Percentiles rank a stretch among this genome's conserved stretches.
These are phyloP conservation scores for Teratosphaeria epicoccoides DNA, from an alignment of 2,329 filamentous ascomycete genomes.

Conservation along the genomic window DNA sequence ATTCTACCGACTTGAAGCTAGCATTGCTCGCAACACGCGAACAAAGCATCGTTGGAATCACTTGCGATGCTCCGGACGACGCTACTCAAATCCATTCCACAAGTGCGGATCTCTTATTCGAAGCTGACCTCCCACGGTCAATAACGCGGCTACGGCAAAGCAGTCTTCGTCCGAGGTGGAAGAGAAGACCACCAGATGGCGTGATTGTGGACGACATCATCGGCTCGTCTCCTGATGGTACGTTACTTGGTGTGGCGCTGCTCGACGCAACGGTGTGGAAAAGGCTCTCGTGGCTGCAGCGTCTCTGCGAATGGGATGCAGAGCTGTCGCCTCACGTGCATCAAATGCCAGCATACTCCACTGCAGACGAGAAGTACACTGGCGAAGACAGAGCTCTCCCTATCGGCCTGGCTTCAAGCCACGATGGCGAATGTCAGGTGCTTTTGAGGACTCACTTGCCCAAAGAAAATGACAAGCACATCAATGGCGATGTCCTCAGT, in stretches of 20 bases:
- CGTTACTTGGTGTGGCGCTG: constrained; percentile 50
- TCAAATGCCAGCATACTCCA: constrained; percentile 8
- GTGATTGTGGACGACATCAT: constrained; percentile 39
- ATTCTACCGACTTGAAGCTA: not conserved
- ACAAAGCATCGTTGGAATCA: constrained; percentile 19
- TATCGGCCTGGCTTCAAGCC: constrained; percentile 12
- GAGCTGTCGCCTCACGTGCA: constrained; percentile 20
- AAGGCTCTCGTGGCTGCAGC: constrained; percentile 63
- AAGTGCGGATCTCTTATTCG: constrained; percentile 29
- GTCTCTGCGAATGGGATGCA: constrained; percentile 38
- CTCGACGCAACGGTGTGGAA: constrained; percentile 53
- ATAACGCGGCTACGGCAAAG: constrained; percentile 42
- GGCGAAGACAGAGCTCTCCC: constrained; percentile 14
- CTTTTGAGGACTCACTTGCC: constrained; percentile 10
- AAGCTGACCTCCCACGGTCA: constrained; percentile 32
- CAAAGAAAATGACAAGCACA: constrained; percentile 21
- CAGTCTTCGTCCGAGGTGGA: constrained; percentile 31
- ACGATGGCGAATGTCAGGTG: constrained; percentile 17
- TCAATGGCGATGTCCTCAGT: constrained; percentile 34
- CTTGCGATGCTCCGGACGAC: not conserved
- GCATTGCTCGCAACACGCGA: constrained; percentile 16
- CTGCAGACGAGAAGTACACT: constrained; percentile 7
- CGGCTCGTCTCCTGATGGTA: constrained; percentile 42
- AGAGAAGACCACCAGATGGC: constrained; percentile 26
- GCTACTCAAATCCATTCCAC: not conserved